Evolutionary conservation across 2,329 filamentous ascomycete species (phyloP), one percentile per base, ranked within the genome.

Genomic region (Rhynchosporium graminicola): DNA sequence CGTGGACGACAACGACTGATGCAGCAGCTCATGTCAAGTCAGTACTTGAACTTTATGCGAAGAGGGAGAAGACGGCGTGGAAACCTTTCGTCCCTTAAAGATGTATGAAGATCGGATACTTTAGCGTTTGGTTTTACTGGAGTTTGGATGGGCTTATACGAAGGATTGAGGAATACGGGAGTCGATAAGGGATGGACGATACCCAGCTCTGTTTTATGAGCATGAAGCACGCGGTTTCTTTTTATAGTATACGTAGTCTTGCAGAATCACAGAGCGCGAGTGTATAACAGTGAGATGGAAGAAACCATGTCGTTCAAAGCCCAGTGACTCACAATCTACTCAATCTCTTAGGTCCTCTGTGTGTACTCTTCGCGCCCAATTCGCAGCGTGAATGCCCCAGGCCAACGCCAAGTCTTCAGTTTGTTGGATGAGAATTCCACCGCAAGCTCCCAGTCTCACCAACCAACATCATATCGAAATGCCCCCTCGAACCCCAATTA

Each of bases 1-100:
- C 75, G 6, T 76, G 75, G 56, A 78, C 75, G 13, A 76, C 73
- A 1, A 75, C 76, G 10, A 72, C 79, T 26, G 80, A 82, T 64
- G 77, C 77, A 9, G 76, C 79, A 9, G 73, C 76, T 4, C 80
- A 80, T 67, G 77, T 76, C 8, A 74, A 74, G 65, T 71, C 71
- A n/a, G 72, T 81, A 47, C 66, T 83, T 63, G 73, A 72, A 20
- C 78, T 80, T 63, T 83, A 79, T 77, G 77, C 77, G 52, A 70
- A 72, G 58, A 78, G 75, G 60, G 78, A 82, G 71, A 75, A 74
- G 13, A 71, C 82, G 15, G 74, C 77, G 12, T 72, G 69, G 69
- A 59, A 59, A 29, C 42, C 54, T 45, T 57, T 57, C 9, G 45
- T 40, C n/a, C 40, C 54, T 45, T 57, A 26, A 46, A 28, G 38